Conservation (phyloP, 1,139 yeast species). For the Eremothecium coryli region DNA sequence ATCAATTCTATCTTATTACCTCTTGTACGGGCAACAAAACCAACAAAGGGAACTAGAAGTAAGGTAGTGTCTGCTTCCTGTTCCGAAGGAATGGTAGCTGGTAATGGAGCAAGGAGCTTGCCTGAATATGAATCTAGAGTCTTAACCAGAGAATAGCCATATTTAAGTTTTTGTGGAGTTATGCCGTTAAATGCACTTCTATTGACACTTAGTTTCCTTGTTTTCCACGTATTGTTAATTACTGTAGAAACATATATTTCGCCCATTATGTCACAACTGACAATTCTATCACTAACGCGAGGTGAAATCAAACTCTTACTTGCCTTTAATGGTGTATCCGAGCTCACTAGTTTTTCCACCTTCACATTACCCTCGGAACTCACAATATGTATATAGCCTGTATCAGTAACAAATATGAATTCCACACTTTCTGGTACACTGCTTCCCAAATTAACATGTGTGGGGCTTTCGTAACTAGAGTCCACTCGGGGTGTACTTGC, state of each 20-base stretch:
- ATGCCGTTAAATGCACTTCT: conserved; percentile 40
- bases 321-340: conserved; percentile 32
- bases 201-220: conserved; percentile 41
- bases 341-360: conserved; percentile 22
- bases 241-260: conserved; percentile 55
- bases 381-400: conserved; percentile 41
- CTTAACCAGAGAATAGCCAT: neutral
- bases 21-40: conserved; percentile 55
- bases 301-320: conserved; percentile 58
- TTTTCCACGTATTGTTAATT: conserved; percentile 54
- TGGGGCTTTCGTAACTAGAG: conserved; percentile 18
- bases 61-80: conserved; percentile 28
- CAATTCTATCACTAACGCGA: conserved; percentile 62
- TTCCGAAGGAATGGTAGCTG: conserved; percentile 16
- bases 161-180: conserved; percentile 32
- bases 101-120: neutral
- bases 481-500: conserved; percentile 17
- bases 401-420: conserved; percentile 33
- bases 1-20: conserved; percentile 52
- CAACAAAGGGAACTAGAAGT: conserved; percentile 54
- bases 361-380: conserved; percentile 41
- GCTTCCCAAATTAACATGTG: conserved; percentile 8
- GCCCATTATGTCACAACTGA: conserved; percentile 45
- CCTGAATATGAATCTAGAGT: neutral
- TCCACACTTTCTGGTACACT: conserved; percentile 25